Evolutionary conservation across 768 basidiomycete genomes (phyloP).

Genomic region (Hortiboletus campestris): DNA sequence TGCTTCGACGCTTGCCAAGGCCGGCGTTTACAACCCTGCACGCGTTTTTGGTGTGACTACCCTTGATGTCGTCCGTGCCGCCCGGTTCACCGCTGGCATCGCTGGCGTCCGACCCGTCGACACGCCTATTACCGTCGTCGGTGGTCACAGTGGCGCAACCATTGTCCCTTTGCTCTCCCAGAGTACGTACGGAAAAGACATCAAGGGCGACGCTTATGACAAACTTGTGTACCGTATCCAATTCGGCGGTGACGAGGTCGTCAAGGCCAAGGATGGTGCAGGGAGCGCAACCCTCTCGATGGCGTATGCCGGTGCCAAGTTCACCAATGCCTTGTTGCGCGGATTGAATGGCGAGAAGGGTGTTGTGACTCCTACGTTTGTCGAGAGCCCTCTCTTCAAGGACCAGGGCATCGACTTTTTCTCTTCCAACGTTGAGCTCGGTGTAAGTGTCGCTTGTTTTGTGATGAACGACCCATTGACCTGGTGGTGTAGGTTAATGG

Average conservation of each 20-base stretch:
- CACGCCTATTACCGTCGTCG: conserved; percentile 79
- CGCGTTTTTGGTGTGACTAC: conserved; percentile 96
- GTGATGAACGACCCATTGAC: conserved; percentile 3
- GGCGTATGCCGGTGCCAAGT: conserved; percentile 77
- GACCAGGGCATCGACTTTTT: conserved; percentile 92
- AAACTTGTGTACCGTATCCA: conserved; percentile 92
- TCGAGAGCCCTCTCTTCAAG: conserved; percentile 83
- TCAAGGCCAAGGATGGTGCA: conserved; percentile 93
- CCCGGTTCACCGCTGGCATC: conserved; percentile 82
- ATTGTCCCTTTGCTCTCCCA: conserved; percentile 97
- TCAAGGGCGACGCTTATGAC: conserved; percentile 71
- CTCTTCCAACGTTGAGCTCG: conserved; percentile 91
- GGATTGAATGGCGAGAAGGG: conserved; percentile 67
- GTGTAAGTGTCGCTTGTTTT: conserved; percentile 49
- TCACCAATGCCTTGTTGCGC: conserved; percentile 57
- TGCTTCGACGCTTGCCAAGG: conserved; percentile 85
- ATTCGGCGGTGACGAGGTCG: conserved; percentile 97
- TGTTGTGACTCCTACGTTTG: conserved; percentile 77
- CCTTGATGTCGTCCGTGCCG: conserved; percentile 95
- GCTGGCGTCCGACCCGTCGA: conserved; percentile 62
- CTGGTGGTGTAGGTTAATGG: conserved; percentile 58
- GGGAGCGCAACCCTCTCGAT: conserved; percentile 76
- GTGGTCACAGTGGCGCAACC: conserved; percentile 96
- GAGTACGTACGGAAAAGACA: conserved; percentile 59
- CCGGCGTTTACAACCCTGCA: conserved; percentile 86